Conservation (phyloP, 257 asterid genomes). For the Solanum bulbocastanum region DNA sequence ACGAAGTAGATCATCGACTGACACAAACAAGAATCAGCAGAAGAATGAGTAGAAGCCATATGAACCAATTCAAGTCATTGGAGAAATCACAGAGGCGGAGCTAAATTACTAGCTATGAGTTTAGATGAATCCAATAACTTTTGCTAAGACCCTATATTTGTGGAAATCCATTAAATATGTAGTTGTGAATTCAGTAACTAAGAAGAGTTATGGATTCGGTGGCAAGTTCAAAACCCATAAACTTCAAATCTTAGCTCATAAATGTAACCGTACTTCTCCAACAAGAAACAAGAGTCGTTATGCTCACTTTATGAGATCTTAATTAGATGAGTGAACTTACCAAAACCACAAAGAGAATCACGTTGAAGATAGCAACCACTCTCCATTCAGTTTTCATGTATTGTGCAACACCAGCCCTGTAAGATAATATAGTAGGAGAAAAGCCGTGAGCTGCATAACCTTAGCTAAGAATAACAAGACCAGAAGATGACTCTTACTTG, state of each 20-base stretch:
- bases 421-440: not conserved
- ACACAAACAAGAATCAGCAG: not conserved
- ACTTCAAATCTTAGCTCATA: not conserved
- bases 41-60: not conserved
- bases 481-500: conserved; percentile 40
- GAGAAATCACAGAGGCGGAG: not conserved
- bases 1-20: conserved; percentile 78
- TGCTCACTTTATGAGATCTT: not conserved
- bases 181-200: not conserved
- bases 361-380: conserved; percentile 82
- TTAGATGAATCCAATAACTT: not conserved
- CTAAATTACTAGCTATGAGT: not conserved
- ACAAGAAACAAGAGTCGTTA: not conserved
- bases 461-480: not conserved
- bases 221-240: not conserved
- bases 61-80: not conserved
- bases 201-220: not conserved
- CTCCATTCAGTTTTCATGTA: conserved; percentile 97
- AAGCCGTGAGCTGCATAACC: not conserved
- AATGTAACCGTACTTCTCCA: not conserved
- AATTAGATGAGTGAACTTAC: conserved; percentile 19
- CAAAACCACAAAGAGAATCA: conserved; percentile 64
- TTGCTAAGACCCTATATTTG: not conserved
- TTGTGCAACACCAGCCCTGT: conserved; percentile 93
- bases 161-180: not conserved